A percentile compares a stretch with the other conserved stretches of the same genome.
Conservation (phyloP, 495 filamentous ascomycete species). For the Neurospora sp. region DNA sequence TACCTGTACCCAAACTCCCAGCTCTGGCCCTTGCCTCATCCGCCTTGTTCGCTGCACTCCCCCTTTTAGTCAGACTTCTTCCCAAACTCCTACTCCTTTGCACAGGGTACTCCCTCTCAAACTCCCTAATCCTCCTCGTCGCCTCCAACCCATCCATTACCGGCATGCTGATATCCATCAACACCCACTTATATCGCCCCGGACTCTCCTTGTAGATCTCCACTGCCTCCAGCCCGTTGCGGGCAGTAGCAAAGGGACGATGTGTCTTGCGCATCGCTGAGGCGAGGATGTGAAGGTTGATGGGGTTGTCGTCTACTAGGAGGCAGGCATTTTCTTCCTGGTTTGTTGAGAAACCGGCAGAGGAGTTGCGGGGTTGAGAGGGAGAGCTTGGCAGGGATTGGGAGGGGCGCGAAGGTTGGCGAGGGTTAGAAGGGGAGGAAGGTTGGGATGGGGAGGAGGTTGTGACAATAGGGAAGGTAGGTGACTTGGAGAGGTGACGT, state of each 20-base stretch:
- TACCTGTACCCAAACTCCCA: not conserved
- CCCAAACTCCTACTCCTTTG: not conserved
- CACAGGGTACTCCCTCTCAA: slow-evolving; percentile 32
- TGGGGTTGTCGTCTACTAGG: slow-evolving; percentile 36
- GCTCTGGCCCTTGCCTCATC: not conserved
- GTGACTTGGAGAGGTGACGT: not conserved
- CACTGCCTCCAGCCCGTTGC: slow-evolving; percentile 49
- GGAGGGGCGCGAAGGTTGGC: not conserved
- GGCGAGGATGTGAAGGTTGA: slow-evolving; percentile 35
- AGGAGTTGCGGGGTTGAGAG: not conserved
- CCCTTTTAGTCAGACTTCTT: not conserved
- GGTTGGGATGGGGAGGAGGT: not conserved
- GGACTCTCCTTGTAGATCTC: slow-evolving; percentile 32
- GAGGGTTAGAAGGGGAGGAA: not conserved
- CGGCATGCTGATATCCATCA: slow-evolving; percentile 61
- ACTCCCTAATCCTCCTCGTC: slow-evolving; percentile 49
- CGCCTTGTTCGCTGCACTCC: not conserved
- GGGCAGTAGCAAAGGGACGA: slow-evolving; percentile 40
- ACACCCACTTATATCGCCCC: slow-evolving; percentile 28
- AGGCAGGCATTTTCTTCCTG: slow-evolving; percentile 11
- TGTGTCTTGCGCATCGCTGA: slow-evolving; percentile 46
- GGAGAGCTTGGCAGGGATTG: not conserved
- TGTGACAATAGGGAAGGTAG: not conserved
- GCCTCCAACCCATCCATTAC: slow-evolving; percentile 58
- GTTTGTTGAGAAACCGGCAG: not conserved